Evolutionary conservation across 164 flowering plant species (phyloP), one percentile per base, ranked within the genome.

Genomic region (Vitis labrusca): DNA sequence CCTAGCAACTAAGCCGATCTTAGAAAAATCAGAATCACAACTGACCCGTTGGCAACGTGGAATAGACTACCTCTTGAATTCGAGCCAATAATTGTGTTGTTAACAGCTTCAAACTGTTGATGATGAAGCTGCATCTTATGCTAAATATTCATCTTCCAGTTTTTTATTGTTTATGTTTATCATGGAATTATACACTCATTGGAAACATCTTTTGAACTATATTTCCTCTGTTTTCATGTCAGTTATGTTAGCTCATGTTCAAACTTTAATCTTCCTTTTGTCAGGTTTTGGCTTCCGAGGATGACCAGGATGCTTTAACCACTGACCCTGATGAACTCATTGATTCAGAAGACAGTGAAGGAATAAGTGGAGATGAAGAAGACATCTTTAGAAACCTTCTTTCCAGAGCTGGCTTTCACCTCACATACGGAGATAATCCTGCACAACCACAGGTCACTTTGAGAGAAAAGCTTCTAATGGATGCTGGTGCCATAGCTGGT

Each of bases 401-500:
- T 59, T 91, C 99, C 19, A 80, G 89, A 75, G 99, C 97, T 61
- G 99, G 99, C 16, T 90, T 96, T 79, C 97, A 93, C 73, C 95
- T 96, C 67, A 82, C 95, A 61, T 93, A 89, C 73, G 97, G 98
- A 68, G 99, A 92, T 72, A 93, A 91, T 83, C 81, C 97, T 78
- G 91, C 97, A 64, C 94, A 96, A 65, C 99, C 97, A 64, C 99
- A 89, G 79, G 97, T 93, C 72, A 92, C 97, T 59, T 80, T 92
- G 66, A 85, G 98, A 80, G 98, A 96, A 75, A 93, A 90, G 76
- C 97, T 96, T 73, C 77, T 93, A 51, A 91, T 93, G 97, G 98
- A 96, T 91, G 97, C 99, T 63, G 98, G 99, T 66, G 98, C 98
- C 50, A 95, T 95, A 69, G 98, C 98, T 84, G 98, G 97, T 71